Evolutionary conservation across 441 rosid genomes (phyloP), one percentile per base, ranked within the genome.

Genomic region (Cnidoscolus chayamansa): DNA sequence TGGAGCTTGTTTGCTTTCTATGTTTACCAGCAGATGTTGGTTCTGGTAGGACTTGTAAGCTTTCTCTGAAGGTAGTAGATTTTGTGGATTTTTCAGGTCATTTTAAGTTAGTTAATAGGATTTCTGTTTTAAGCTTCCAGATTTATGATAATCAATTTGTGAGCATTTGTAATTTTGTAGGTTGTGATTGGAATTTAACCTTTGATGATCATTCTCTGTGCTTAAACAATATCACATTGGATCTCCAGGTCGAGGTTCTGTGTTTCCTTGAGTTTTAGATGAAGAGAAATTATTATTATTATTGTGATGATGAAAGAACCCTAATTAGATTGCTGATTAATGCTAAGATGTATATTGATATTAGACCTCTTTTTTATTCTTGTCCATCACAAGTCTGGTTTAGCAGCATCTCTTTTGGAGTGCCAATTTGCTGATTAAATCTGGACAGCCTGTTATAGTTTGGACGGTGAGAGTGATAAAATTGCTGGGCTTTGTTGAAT

Each of bases 11-110:
- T 72, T 74, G n/a, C 72, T 66, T 73, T 69, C 67, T 11, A 45
- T 74, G 71, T 73, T 63, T 43, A 68, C 76, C 32, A 7, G 60
- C 68, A 0, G 72, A 56, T 76, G 65, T 53, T 62, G 45, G 65
- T 69, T 68, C 75, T 73, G 81, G 77, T 71, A 73, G 78, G 81
- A 72, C 63, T 70, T 77, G 75, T 74, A 77, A 71, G 79, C 86
- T 80, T 80, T 76, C 53, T 68, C 79, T 57, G 81, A 80, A 85
- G 82, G 87, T 72, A 58, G 84, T 82, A 78, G 85, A 80, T 80
- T 85, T 80, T 79, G 84, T 76, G 83, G 76, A 74, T 69, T 82
- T 25, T 83, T 79, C 69, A 15, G 73, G 71, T 76, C 15, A 54
- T 67, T 66, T 73, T 50, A 78, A 68, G 76, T 70, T 68, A 68